Evolutionary conservation across 2,329 filamentous ascomycete genomes (phyloP).

Genomic region (Plenodomus lindquistii): DNA sequence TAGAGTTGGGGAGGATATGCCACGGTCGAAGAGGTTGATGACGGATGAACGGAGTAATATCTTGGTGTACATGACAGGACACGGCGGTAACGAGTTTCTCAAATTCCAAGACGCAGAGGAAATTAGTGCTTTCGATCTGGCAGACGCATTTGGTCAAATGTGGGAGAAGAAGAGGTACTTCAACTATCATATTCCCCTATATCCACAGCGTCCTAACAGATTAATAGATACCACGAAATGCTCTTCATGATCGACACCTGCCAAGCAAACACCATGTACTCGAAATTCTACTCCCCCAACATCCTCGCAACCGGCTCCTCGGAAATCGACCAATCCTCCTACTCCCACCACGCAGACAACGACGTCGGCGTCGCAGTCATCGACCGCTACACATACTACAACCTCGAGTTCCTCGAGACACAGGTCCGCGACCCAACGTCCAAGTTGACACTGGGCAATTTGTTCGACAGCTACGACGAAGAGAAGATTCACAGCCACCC

Average conservation of each 20-base stretch:
- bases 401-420: constrained; percentile 92
- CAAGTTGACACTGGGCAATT: constrained; percentile 86
- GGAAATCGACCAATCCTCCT: constrained; percentile 92
- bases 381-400: constrained; percentile 98
- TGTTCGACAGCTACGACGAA: constrained; percentile 96
- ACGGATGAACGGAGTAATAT: constrained; percentile 97
- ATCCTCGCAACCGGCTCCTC: constrained; percentile 98
- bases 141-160: constrained; percentile 98
- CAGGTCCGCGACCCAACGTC: constrained; percentile 83
- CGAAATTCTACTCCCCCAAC: constrained; percentile 95
- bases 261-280: constrained; percentile 99
- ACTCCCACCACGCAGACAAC: constrained; percentile 96
- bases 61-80: constrained; percentile 98
- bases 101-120: constrained; percentile 99
- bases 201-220: constrained; percentile 1
- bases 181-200: neutral
- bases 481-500: constrained; percentile 92
- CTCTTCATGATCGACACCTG: constrained; percentile 99
- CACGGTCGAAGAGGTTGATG: constrained; percentile 87
- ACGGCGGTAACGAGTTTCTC: constrained; percentile 95
- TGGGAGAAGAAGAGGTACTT: constrained; percentile 95
- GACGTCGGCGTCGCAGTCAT: constrained; percentile 98
- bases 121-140: constrained; percentile 93
- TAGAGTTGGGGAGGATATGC: constrained; percentile 91
- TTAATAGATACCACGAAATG: constrained; percentile 84